A percentile compares a stretch with the other conserved stretches of the same genome.
Evolutionary conservation across 768 basidiomycete species (phyloP).

Genomic region (Agaricus subrufescens): DNA sequence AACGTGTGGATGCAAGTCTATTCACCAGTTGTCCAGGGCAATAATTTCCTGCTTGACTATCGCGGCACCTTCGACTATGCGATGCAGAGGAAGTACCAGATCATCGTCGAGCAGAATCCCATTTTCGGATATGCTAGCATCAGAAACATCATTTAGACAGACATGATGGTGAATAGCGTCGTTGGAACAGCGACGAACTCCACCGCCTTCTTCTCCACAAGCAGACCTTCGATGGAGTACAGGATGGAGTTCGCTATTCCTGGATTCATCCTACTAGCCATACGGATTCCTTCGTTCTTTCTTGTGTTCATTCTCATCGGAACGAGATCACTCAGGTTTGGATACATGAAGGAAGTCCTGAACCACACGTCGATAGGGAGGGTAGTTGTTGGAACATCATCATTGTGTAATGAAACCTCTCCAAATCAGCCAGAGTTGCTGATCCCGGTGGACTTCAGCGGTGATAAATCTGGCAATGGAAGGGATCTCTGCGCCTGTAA

Average conservation of each 20-base stretch:
- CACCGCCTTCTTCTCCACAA: not conserved
- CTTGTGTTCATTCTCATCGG: not conserved
- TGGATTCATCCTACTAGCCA: not conserved
- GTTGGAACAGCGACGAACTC: not conserved
- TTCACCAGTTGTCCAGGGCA: not conserved
- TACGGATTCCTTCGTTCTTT: not conserved
- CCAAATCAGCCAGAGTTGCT: not conserved
- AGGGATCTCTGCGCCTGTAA: not conserved
- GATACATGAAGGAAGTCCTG: not conserved
- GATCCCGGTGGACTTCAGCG: not conserved
- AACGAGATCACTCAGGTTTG: not conserved
- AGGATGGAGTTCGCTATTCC: not conserved
- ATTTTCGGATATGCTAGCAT: not conserved
- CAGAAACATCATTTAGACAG: not conserved
- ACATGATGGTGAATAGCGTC: slow-evolving; percentile 1
- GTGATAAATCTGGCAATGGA: not conserved
- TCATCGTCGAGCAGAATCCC: not conserved
- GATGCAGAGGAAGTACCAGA: not conserved
- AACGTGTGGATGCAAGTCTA: not conserved
- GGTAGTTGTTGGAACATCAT: not conserved
- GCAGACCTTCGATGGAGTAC: not conserved
- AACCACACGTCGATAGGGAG: not conserved
- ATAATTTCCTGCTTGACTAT: not conserved
- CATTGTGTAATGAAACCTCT: not conserved
- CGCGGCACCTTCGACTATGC: not conserved